Percentiles rank a stretch among this genome's conserved stretches.
These are phyloP conservation scores for Malassezia furfur DNA, from an alignment of 1,284 basidiomycete genomes.

Conservation along the genomic window DNA sequence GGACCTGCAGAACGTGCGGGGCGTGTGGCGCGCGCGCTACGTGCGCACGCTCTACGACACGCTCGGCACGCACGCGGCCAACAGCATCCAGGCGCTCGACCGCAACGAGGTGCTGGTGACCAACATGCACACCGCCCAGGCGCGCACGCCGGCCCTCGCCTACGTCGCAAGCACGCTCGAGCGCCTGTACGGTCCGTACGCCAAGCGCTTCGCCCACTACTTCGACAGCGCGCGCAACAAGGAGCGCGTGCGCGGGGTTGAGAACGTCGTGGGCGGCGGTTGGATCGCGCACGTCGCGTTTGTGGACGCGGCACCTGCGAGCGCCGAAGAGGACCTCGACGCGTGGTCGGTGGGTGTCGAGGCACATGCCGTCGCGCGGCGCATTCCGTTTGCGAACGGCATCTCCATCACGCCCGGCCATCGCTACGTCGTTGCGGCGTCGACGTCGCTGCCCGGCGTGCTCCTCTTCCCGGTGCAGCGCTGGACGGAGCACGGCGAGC, in stretches of 20 bases:
- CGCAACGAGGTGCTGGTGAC: conserved; percentile 60
- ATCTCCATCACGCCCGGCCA: conserved; percentile 1
- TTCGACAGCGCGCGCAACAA: background rate
- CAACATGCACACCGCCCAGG: conserved; percentile 61
- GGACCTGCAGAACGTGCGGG: background rate
- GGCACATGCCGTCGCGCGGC: background rate
- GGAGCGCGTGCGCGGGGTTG: background rate
- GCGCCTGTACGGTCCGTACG: background rate
- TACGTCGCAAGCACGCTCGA: background rate
- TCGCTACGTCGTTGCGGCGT: conserved; percentile 3
- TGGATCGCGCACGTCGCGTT: conserved; percentile 12
- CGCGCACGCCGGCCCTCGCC: conserved; percentile 46
- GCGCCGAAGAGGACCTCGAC: background rate
- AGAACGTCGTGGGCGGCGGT: conserved; percentile 4
- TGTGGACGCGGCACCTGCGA: background rate
- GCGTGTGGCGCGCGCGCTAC: conserved; percentile 11
- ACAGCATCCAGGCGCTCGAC: conserved; percentile 58
- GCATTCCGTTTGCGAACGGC: conserved; percentile 13
- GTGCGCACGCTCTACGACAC: conserved; percentile 15
- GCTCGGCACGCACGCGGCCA: conserved; percentile 49
- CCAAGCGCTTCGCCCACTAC: background rate
- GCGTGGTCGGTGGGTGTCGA: background rate
- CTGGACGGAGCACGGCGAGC: background rate
- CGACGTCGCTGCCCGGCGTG: conserved; percentile 1
- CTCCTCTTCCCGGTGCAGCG: conserved; percentile 9